phyloP scores from a whole-genome alignment of 495 filamentous ascomycete species.

The Penicillium verhagenii region DNA sequence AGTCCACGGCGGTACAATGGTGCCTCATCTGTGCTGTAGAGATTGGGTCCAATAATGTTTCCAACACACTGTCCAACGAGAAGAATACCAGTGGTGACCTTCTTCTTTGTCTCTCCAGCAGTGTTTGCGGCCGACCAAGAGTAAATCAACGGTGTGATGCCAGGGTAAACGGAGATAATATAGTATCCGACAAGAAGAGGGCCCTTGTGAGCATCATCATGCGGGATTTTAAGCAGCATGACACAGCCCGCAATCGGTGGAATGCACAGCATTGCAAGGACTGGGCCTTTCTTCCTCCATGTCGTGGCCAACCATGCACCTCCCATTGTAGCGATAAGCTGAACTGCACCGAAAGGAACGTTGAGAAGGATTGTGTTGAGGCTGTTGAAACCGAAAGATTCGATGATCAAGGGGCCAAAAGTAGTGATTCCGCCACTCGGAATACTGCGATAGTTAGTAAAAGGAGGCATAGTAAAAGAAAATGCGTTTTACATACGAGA shows the following conservation, averaged over 20 bases:
- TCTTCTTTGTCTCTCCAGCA: constrained; percentile 63
- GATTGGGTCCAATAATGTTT: constrained; percentile 58
- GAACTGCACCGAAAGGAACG: constrained; percentile 62
- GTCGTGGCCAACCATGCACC: constrained; percentile 54
- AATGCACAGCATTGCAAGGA: constrained; percentile 54
- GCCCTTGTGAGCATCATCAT: constrained; percentile 43
- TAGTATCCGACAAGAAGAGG: constrained; percentile 59
- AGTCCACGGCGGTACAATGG: constrained; percentile 55
- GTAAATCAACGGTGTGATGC: constrained; percentile 61
- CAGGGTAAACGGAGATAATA: constrained; percentile 56
- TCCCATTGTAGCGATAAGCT: constrained; percentile 57
- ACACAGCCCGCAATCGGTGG: constrained; percentile 56
- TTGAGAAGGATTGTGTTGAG: constrained; percentile 65
- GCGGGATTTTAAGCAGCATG: constrained; percentile 52
- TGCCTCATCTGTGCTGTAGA: constrained; percentile 56
- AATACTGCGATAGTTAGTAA: constrained; percentile 46
- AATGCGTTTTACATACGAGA: constrained; percentile 32
- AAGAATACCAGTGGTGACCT: constrained; percentile 55
- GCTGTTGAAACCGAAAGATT: constrained; percentile 58
- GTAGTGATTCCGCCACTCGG: constrained; percentile 62
- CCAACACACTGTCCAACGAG: constrained; percentile 59
- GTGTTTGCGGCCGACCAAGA: constrained; percentile 64
- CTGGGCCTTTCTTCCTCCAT: constrained; percentile 54
- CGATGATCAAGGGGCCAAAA: constrained; percentile 63
- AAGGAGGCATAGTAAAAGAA: neutral